These are phyloP conservation scores for Diaporthe ampelina DNA, from an alignment of 2,329 filamentous ascomycete species.

Conservation along the genomic window DNA sequence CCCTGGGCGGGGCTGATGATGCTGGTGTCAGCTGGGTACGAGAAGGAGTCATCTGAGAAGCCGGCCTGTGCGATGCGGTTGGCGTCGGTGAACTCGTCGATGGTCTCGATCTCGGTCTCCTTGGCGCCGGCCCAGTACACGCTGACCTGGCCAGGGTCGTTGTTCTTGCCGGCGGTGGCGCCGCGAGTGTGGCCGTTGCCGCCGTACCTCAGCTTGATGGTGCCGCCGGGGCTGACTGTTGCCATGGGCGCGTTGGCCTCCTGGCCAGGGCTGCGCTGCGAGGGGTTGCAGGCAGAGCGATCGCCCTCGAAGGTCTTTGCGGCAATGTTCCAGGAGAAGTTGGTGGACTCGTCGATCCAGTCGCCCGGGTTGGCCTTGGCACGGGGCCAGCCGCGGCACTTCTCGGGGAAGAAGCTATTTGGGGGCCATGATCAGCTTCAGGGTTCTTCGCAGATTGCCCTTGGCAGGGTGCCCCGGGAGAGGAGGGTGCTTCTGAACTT, in stretches of 20 bases:
- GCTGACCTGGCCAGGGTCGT: constrained; percentile 24
- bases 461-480: neutral
- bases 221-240: constrained; percentile 27
- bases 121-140: constrained; percentile 30
- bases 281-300: constrained; percentile 26
- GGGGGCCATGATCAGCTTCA: constrained; percentile 1
- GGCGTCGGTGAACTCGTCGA: constrained; percentile 32
- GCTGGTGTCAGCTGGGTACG: constrained; percentile 23
- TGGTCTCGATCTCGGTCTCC: constrained; percentile 32
- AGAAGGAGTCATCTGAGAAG: constrained; percentile 30
- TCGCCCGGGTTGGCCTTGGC: constrained; percentile 29
- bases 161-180: constrained; percentile 15
- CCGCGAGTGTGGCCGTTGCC: constrained; percentile 29
- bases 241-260: constrained; percentile 28
- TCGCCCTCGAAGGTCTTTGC: constrained; percentile 23
- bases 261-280: constrained; percentile 26
- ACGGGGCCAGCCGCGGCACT: constrained; percentile 27
- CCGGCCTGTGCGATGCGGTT: constrained; percentile 31
- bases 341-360: constrained; percentile 33
- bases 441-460: neutral
- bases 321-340: constrained; percentile 30
- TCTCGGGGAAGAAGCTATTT: constrained; percentile 25
- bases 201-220: constrained; percentile 30
- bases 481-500: neutral
- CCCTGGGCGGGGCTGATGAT: constrained; percentile 29